Percentiles rank a stretch among this genome's conserved stretches.
Evolutionary conservation across 2,329 filamentous ascomycete species (phyloP).

Genomic region (Rhytidhysteron rufulum): DNA sequence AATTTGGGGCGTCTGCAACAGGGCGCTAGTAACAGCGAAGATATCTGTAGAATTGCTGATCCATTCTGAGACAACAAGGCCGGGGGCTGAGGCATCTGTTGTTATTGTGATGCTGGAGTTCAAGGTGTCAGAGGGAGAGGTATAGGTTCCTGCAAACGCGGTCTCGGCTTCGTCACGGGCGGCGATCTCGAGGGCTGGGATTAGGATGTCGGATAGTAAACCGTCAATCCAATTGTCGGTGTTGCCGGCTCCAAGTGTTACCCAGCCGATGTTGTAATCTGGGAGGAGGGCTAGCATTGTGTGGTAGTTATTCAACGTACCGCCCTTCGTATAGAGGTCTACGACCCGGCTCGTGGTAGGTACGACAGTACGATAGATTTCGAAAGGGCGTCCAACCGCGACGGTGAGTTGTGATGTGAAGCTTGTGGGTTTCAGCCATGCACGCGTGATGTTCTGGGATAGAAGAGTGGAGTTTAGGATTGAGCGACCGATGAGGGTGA

Average conservation of each 20-base stretch:
- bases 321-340: conserved; percentile 42
- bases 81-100: conserved; percentile 16
- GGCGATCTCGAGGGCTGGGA: conserved; percentile 21
- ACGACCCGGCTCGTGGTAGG: conserved; percentile 13
- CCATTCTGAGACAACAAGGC: conserved; percentile 26
- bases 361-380: conserved; percentile 32
- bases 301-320: conserved; percentile 39
- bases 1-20: conserved; percentile 1
- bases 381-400: conserved; percentile 36
- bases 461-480: conserved; percentile 39
- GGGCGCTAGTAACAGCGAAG: conserved; percentile 10
- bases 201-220: conserved; percentile 10
- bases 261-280: conserved; percentile 43
- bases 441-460: conserved; percentile 26
- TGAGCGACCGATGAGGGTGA: conserved; percentile 35
- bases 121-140: conserved; percentile 9
- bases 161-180: conserved; percentile 19
- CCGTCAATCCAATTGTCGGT: conserved; percentile 3
- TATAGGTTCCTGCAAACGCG: conserved; percentile 20
- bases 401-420: conserved; percentile 32
- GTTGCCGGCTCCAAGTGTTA: conserved; percentile 31
- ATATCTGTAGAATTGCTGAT: conserved; percentile 31
- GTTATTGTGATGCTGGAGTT: conserved; percentile 26
- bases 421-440: conserved; percentile 40
- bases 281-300: conserved; percentile 40